phyloP scores from a whole-genome alignment of 202 grass and related monocot genomes.

The Brachypodium distachyon region DNA sequence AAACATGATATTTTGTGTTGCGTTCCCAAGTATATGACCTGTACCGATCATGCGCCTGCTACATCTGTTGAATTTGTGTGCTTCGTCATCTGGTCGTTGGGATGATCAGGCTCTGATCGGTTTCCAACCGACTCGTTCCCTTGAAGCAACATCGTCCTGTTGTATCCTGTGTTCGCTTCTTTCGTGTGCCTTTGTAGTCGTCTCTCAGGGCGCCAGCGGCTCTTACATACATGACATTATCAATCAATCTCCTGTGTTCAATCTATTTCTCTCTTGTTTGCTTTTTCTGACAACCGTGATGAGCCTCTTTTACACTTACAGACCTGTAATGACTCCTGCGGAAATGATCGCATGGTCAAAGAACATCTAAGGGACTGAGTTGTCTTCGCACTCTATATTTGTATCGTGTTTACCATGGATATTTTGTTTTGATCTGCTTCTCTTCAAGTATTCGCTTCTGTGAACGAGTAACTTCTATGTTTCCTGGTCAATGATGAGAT shows the following conservation, averaged over 20 bases:
- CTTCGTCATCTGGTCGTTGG: slow-evolving; percentile 96
- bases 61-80: too few relatives aligned
- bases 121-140: slow-evolving; percentile 81
- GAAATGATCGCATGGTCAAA: slow-evolving; percentile 81
- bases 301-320: slow-evolving; percentile 38
- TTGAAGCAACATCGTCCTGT: slow-evolving; percentile 74
- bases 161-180: slow-evolving; percentile 52
- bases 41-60: too few relatives aligned
- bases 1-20: too few relatives aligned
- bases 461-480: neutral
- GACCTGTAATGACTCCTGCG: slow-evolving; percentile 98
- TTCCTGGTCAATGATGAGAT: neutral
- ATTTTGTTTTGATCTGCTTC: neutral
- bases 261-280: neutral
- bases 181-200: neutral
- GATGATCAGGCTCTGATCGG: slow-evolving; percentile 26
- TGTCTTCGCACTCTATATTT: neutral
- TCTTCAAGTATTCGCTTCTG: neutral
- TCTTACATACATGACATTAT: slow-evolving; percentile 46
- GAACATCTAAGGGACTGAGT: slow-evolving; percentile 99
- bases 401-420: neutral
- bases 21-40: too few relatives aligned
- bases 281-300: slow-evolving; percentile 26
- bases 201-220: slow-evolving; percentile 25
- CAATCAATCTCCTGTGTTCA: too few relatives aligned